Evolutionary conservation across 257 asterid species (phyloP).

Genomic region (Solanum acaule): DNA sequence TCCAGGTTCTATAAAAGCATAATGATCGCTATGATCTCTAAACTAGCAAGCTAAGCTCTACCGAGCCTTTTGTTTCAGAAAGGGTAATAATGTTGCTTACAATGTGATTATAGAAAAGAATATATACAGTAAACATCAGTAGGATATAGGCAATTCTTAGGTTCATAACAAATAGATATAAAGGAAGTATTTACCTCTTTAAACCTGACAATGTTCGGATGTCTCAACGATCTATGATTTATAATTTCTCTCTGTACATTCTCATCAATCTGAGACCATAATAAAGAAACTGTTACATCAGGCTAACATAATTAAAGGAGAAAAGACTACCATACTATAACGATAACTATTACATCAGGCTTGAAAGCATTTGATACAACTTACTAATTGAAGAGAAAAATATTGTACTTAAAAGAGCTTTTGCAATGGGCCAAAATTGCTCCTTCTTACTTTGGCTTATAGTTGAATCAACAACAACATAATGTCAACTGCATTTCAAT

Average conservation of each 20-base stretch:
- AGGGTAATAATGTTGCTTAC: not conserved
- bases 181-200: conserved; percentile 51
- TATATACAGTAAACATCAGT: not conserved
- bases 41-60: not conserved
- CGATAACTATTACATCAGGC: no score
- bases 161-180: not conserved
- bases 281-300: no score
- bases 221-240: conserved; percentile 58
- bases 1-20: not conserved
- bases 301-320: no score
- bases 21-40: not conserved
- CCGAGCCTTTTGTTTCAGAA: not conserved
- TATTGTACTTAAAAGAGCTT: no score
- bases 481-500: no score
- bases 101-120: not conserved
- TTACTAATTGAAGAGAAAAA: no score
- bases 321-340: no score
- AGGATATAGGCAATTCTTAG: not conserved
- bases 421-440: no score
- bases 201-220: conserved; percentile 27
- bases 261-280: no score
- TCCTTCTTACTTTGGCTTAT: no score
- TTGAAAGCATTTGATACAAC: no score
- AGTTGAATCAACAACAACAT: no score
- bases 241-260: conserved; percentile 18